These are phyloP conservation scores for Didymella segeticola DNA, from an alignment of 2,329 filamentous ascomycete species.

Conservation along the genomic window DNA sequence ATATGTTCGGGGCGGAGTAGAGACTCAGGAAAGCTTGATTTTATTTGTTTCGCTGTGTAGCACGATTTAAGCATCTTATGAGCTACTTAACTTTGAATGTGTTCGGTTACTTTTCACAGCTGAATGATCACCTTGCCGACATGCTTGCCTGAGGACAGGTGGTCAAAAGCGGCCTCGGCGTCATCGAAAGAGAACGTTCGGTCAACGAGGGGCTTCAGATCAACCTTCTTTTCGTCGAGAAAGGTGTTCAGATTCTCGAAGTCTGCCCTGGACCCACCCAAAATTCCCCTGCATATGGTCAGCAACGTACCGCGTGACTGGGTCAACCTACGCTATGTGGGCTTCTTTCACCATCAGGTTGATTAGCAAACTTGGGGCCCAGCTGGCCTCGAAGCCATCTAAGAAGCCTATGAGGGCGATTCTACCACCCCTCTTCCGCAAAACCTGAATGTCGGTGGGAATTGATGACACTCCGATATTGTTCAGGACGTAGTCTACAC, in stretches of 20 bases:
- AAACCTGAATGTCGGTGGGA: conserved; percentile 16
- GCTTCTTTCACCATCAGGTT: conserved; percentile 26
- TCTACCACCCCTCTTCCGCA: conserved; percentile 23
- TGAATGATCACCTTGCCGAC: conserved; percentile 34
- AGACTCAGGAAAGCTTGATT: too few relatives aligned
- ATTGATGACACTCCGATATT: conserved; percentile 29
- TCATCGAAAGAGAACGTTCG: conserved; percentile 45
- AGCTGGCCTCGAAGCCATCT: conserved; percentile 18
- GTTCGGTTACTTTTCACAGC: background rate
- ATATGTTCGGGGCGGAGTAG: too few relatives aligned
- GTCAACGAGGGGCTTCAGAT: conserved; percentile 39
- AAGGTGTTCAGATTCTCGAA: conserved; percentile 49
- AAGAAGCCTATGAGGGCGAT: conserved; percentile 34
- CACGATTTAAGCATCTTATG: too few relatives aligned
- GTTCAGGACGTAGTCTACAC: conserved; percentile 57
- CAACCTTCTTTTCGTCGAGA: conserved; percentile 44
- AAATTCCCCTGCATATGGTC: conserved; percentile 55
- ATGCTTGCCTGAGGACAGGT: conserved; percentile 44
- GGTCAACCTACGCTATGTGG: conserved; percentile 25
- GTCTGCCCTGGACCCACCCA: conserved; percentile 64
- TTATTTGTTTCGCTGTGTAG: too few relatives aligned
- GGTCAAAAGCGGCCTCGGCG: conserved; percentile 42
- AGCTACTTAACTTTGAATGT: too few relatives aligned
- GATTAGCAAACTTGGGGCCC: conserved; percentile 15
- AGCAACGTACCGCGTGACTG: background rate